Evolutionary conservation across 2,329 filamentous ascomycete genomes (phyloP).

Genomic region (Aspergillus clavatus): DNA sequence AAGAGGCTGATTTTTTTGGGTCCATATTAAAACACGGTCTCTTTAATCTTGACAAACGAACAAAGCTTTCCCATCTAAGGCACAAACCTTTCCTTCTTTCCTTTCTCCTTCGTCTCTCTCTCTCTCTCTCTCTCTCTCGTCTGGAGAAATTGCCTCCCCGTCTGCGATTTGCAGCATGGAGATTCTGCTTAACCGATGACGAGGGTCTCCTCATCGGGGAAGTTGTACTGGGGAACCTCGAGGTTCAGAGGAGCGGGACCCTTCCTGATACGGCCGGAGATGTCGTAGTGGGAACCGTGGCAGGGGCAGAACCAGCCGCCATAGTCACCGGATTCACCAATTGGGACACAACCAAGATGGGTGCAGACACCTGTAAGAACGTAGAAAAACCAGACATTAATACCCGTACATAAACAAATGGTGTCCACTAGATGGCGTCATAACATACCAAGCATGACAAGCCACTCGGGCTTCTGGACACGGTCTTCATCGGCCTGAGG

Average conservation of each 20-base stretch:
- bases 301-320: constrained; percentile 99
- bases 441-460: constrained; percentile 86
- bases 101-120: constrained; percentile 2
- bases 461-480: constrained; percentile 97
- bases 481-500: constrained; percentile 87
- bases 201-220: constrained; percentile 82
- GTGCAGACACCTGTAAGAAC: constrained; percentile 84
- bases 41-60: constrained; percentile 34
- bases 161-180: constrained; percentile 1
- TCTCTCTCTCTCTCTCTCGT: constrained; percentile 1
- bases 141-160: neutral
- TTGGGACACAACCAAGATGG: constrained; percentile 97
- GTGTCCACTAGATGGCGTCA: neutral
- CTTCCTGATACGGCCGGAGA: constrained; percentile 96
- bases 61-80: constrained; percentile 33
- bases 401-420: neutral
- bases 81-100: constrained; percentile 14
- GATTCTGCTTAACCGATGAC: constrained; percentile 74
- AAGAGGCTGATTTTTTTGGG: constrained; percentile 31
- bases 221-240: constrained; percentile 88
- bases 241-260: constrained; percentile 96
- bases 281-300: constrained; percentile 99
- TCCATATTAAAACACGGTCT: constrained; percentile 39
- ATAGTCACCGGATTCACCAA: constrained; percentile 95
- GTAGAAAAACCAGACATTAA: neutral